Percentiles rank a stretch among this genome's conserved stretches.
These are phyloP conservation scores for Canariomyces notabilis DNA, from an alignment of 2,329 filamentous ascomycete species.

Conservation along the genomic window DNA sequence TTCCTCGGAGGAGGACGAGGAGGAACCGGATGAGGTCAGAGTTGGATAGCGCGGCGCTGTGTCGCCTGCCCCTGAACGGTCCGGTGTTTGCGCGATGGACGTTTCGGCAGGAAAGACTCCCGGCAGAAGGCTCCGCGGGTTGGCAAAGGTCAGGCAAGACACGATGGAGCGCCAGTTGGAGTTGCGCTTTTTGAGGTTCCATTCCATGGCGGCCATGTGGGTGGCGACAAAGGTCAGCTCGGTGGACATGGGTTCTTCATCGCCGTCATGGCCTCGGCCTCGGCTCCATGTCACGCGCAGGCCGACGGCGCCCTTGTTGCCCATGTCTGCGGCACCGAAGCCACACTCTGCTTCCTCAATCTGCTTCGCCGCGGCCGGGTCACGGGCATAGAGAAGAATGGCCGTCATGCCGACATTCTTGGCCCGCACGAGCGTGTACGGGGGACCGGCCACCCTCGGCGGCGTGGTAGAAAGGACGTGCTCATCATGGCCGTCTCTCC, in stretches of 20 bases:
- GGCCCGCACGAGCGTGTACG: constrained; percentile 65
- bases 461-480: constrained; percentile 14
- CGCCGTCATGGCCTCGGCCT: not conserved
- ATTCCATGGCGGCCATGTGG: constrained; percentile 85
- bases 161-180: constrained; percentile 85
- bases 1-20: not conserved
- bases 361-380: constrained; percentile 54
- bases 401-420: constrained; percentile 85
- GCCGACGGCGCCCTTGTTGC: constrained; percentile 90
- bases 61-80: constrained; percentile 21
- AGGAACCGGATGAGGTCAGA: constrained; percentile 13
- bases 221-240: constrained; percentile 82
- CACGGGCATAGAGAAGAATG: constrained; percentile 75
- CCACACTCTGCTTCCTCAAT: constrained; percentile 79
- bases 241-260: constrained; percentile 35
- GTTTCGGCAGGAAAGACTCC: constrained; percentile 16
- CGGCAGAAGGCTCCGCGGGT: constrained; percentile 40
- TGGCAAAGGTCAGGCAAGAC: constrained; percentile 69
- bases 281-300: constrained; percentile 59
- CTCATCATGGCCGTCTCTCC: constrained; percentile 17
- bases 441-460: constrained; percentile 14
- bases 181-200: constrained; percentile 69
- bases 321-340: constrained; percentile 81
- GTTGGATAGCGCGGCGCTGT: constrained; percentile 4
- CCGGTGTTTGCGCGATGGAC: constrained; percentile 5